phyloP scores from a whole-genome alignment of 192 early-diverging fungal genomes.

The Helicostylum pulchrum region DNA sequence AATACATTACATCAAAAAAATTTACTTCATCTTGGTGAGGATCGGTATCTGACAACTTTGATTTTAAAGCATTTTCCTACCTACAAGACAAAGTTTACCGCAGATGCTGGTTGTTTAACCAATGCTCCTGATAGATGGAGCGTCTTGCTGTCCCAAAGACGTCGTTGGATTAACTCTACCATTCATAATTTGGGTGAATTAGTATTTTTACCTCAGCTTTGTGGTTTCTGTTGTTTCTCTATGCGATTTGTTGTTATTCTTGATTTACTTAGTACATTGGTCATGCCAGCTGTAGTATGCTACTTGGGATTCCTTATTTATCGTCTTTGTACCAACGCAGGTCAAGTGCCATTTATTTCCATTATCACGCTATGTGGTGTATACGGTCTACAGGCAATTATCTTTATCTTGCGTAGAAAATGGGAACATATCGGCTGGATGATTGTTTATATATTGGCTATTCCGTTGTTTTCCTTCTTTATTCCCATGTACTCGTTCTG shows the following conservation, averaged over 20 bases:
- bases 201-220: slow-evolving; percentile 87
- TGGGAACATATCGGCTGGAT: slow-evolving; percentile 96
- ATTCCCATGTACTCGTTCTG: slow-evolving; percentile 92
- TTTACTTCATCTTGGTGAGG: slow-evolving; percentile 95
- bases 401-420: slow-evolving; percentile 77
- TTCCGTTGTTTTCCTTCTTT: slow-evolving; percentile 83
- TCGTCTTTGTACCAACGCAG: slow-evolving; percentile 47
- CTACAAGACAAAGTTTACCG: slow-evolving; percentile 88
- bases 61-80: slow-evolving; percentile 97
- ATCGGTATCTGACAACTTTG: slow-evolving; percentile 90
- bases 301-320: slow-evolving; percentile 87
- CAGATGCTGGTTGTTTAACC: slow-evolving; percentile 89
- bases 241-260: slow-evolving; percentile 95
- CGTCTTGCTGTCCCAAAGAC: slow-evolving; percentile 93
- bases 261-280: slow-evolving; percentile 87
- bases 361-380: slow-evolving; percentile 79
- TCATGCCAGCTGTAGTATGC: slow-evolving; percentile 87
- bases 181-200: slow-evolving; percentile 97
- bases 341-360: slow-evolving; percentile 75
- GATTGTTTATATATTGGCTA: slow-evolving; percentile 90
- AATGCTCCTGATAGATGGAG: slow-evolving; percentile 91
- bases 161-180: slow-evolving; percentile 99
- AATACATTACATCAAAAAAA: slow-evolving; percentile 99
- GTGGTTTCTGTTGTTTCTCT: slow-evolving; percentile 95
- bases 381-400: slow-evolving; percentile 74